Evolutionary conservation across 75 land plant genomes (phyloP).

Genomic region (Cryptomeria japonica): DNA sequence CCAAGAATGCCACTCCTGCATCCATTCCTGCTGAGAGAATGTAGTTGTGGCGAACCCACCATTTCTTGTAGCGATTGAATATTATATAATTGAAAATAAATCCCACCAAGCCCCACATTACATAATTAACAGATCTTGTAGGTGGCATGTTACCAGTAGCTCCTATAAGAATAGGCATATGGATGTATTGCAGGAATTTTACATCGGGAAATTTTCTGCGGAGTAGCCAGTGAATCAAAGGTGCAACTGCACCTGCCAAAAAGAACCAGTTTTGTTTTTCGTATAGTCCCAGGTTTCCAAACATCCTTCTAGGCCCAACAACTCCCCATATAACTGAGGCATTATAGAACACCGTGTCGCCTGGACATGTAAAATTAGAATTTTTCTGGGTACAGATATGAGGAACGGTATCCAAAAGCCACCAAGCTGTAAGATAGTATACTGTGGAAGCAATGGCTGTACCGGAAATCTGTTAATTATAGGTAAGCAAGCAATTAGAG

Average conservation of each 20-base stretch:
- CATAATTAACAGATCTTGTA: conserved; percentile 56
- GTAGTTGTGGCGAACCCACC: conserved; percentile 78
- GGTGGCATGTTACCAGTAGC: conserved; percentile 55
- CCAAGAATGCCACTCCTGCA: conserved; percentile 80
- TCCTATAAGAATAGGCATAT: conserved; percentile 55
- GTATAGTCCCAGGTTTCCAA: conserved; percentile 45
- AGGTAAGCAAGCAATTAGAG: background rate
- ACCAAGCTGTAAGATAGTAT: conserved; percentile 60
- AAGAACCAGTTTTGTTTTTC: conserved; percentile 48
- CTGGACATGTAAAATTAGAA: conserved; percentile 48
- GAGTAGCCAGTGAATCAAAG: conserved; percentile 41
- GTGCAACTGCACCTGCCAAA: conserved; percentile 45
- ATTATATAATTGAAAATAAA: conserved; percentile 50
- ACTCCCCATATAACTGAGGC: conserved; percentile 60
- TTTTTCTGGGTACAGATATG: conserved; percentile 47
- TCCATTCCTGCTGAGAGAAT: conserved; percentile 66
- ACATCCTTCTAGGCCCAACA: conserved; percentile 53
- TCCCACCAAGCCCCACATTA: conserved; percentile 50
- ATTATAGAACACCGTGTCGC: conserved; percentile 37
- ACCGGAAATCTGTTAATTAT: conserved; percentile 30
- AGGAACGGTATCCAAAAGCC: conserved; percentile 35
- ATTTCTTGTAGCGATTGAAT: conserved; percentile 35
- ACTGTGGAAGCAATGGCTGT: conserved; percentile 37
- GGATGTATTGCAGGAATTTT: conserved; percentile 44
- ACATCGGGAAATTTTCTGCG: conserved; percentile 32